Percentiles rank a stretch among this genome's conserved stretches.
These are phyloP conservation scores for Wickerhamia fluorescens DNA, from an alignment of 805 yeast genomes.

Conservation along the genomic window DNA sequence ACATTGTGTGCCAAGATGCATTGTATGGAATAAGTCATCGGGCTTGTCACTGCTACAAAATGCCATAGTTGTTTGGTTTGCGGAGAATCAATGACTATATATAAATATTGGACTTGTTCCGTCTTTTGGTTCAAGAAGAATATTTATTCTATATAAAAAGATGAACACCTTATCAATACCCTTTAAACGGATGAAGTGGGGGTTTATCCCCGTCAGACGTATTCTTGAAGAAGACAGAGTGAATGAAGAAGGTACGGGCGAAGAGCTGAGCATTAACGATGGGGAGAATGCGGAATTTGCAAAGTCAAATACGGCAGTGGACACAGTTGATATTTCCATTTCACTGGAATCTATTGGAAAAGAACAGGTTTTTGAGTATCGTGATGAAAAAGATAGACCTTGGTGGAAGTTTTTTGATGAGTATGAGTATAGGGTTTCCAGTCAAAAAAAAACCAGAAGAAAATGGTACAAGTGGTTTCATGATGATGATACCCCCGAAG, in stretches of 20 bases:
- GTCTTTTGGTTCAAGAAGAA: no score
- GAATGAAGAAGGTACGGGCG: conserved; percentile 1
- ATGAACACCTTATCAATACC: no score
- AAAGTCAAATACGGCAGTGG: background rate
- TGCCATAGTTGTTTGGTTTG: no score
- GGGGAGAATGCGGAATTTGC: background rate
- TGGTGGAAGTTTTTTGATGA: conserved; percentile 52
- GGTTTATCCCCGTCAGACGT: conserved; percentile 27
- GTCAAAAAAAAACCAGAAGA: conserved; percentile 22
- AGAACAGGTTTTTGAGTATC: conserved; percentile 24
- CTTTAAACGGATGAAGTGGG: conserved; percentile 27
- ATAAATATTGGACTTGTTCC: no score
- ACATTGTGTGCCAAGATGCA: no score
- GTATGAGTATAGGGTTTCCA: conserved; percentile 47
- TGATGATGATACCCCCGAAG: conserved; percentile 38
- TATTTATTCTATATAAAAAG: no score
- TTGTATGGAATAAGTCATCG: no score
- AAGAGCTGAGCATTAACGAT: conserved; percentile 1
- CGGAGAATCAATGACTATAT: no score
- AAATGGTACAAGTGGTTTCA: conserved; percentile 54
- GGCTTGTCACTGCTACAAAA: no score
- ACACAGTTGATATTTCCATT: background rate
- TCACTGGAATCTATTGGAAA: conserved; percentile 1
- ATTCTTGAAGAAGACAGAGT: conserved; percentile 23
- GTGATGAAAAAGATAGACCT: conserved; percentile 47